Evolutionary conservation across 495 filamentous ascomycete species (phyloP), one percentile per base, ranked within the genome.

Genomic region (Podospora pseudoanserina): DNA sequence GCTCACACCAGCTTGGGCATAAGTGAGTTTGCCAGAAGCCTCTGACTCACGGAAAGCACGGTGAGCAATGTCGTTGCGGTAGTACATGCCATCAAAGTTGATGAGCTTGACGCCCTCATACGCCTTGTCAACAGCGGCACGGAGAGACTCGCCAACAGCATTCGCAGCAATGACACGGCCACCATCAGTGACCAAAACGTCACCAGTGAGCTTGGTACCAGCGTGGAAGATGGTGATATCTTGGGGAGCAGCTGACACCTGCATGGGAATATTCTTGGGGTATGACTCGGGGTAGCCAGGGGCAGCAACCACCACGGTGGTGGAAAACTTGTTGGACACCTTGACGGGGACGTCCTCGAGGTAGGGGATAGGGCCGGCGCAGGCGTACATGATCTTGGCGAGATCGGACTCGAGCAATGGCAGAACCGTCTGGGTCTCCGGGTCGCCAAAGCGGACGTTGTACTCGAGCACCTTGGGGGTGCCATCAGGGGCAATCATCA

Each of bases 381-480:
- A 97, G 59, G 93, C 94, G 59, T 92, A 81, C 89, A 98, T 92
- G 64, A 97, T 86, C 76, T 97, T 87, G 0, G 94, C 94, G 67
- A 99, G 81, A 80, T 99, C 94, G 49, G 90, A 91, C 67, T 95
- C 90, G 61, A 99, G 82, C 20, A 98, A 84, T 16, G 93, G 90
- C 6, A 99, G 83, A 6, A 97, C 84, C 13, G 92, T 97, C 81
- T 99, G 94, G 0, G 93, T 96, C 80, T 99, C 95, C 20, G 95
- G 95, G 72, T 99, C 94, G 39, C 95, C 95, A 70, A 97, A 97
- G 65, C 95, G 89, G 62, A 97, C 94, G 72, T 99, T 99, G 81
- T 99, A 99, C 79, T 99, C 95, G 30, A 99, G 86, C 6, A 91
- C 88, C 81, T 93, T 96, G 5, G 95, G 75, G 90, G 66, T 65